Evolutionary conservation across 352 stramenopile species (phyloP).

Genomic region (Peronospora farinosa): DNA sequence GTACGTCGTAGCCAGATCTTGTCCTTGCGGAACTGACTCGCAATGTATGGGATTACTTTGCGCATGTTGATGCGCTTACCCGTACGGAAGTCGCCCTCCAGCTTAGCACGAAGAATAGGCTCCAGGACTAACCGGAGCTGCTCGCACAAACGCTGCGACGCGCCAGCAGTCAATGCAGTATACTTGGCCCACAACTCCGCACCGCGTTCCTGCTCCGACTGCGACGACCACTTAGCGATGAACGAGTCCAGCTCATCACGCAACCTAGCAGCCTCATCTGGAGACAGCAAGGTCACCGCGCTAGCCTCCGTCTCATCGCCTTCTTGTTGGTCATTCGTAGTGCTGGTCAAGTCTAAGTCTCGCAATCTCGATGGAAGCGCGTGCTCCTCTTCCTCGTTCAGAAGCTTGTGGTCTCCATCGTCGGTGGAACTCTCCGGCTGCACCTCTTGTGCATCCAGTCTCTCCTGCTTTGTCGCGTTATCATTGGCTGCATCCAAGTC

Average conservation of each 20-base stretch:
- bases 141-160: conserved; percentile 95
- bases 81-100: conserved; percentile 98
- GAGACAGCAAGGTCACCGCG: conserved; percentile 34
- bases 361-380: conserved; percentile 28
- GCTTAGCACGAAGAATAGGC: conserved; percentile 94
- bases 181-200: conserved; percentile 90
- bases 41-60: conserved; percentile 99
- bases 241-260: conserved; percentile 74
- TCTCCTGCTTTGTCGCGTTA: conserved; percentile 13
- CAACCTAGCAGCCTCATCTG: conserved; percentile 66
- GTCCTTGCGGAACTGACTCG: conserved; percentile 99
- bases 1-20: conserved; percentile 99
- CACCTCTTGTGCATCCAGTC: conserved; percentile 18
- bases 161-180: conserved; percentile 86
- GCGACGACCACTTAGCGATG: conserved; percentile 61
- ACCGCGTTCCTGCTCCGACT: conserved; percentile 38
- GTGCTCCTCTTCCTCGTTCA: conserved; percentile 33
- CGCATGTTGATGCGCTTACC: conserved; percentile 99
- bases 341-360: conserved; percentile 35
- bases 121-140: conserved; percentile 98
- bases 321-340: conserved; percentile 28
- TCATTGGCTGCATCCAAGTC: conserved; percentile 17
- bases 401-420: conserved; percentile 26
- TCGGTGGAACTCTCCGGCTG: conserved; percentile 22
- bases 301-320: conserved; percentile 32